A percentile compares a stretch with the other conserved stretches of the same genome.
Evolutionary conservation across 2,329 filamentous ascomycete species (phyloP).

Genomic region (Apiospora hydei): DNA sequence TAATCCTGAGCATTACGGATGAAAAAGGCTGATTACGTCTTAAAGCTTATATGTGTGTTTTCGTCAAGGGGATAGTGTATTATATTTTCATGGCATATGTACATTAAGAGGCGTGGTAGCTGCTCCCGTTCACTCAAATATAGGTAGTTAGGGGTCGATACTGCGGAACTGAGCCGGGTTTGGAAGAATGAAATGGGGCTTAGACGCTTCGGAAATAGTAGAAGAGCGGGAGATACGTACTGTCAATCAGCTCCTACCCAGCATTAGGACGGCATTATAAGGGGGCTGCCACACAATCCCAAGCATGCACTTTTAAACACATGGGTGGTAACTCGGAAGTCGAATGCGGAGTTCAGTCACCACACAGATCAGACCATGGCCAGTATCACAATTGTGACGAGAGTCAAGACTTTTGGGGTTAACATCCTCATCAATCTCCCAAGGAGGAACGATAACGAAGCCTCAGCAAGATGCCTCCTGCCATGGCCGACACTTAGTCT

Average conservation of each 20-base stretch:
- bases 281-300: not conserved
- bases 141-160: not conserved
- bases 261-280: not conserved
- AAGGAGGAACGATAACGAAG: not conserved
- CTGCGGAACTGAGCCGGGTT: no score
- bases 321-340: no score
- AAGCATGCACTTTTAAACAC: not conserved
- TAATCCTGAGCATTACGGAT: slow-evolving; percentile 9
- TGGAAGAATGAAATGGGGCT: not conserved
- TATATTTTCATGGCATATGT: not conserved
- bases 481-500: not conserved
- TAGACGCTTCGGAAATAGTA: not conserved
- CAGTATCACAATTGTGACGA: not conserved
- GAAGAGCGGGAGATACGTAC: not conserved
- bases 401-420: not conserved
- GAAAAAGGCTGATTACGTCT: slow-evolving; percentile 14
- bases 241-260: not conserved
- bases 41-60: not conserved
- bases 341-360: not conserved
- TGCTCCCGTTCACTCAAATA: not conserved
- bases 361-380: not conserved
- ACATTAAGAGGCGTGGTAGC: not conserved
- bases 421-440: not conserved
- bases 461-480: not conserved
- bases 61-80: not conserved